A percentile compares a stretch with the other conserved stretches of the same genome.
Evolutionary conservation across 768 basidiomycete genomes (phyloP).

Genomic region (Suillus placidus): DNA sequence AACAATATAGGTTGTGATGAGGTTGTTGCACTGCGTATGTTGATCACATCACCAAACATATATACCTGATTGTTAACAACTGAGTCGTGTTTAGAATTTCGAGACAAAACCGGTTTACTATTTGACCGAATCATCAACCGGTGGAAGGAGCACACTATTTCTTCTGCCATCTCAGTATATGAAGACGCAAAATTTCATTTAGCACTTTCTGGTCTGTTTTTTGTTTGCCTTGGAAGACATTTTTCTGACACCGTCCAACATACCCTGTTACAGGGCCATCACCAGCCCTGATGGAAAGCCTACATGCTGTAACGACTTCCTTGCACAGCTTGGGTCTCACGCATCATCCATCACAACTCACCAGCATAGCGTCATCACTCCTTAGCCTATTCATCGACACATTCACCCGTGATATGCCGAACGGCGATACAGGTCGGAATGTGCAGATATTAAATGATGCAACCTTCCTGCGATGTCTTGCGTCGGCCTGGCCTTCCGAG

Average conservation of each 20-base stretch:
- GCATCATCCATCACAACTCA: slow-evolving; percentile 38
- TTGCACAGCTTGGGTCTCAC: slow-evolving; percentile 59
- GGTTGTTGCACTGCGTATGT: slow-evolving; percentile 40
- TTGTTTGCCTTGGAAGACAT: slow-evolving; percentile 12
- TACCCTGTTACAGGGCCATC: slow-evolving; percentile 46
- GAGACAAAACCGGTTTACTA: slow-evolving; percentile 41
- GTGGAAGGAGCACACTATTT: slow-evolving; percentile 55
- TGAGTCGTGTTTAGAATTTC: slow-evolving; percentile 47
- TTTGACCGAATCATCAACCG: slow-evolving; percentile 50
- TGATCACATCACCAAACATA: slow-evolving; percentile 5
- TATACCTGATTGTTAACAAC: slow-evolving; percentile 9
- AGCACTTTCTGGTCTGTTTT: slow-evolving; percentile 10
- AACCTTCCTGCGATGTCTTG: slow-evolving; percentile 48
- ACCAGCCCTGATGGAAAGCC: slow-evolving; percentile 52
- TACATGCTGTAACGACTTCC: slow-evolving; percentile 55
- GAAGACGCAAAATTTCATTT: slow-evolving; percentile 14
- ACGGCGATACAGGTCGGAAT: slow-evolving; percentile 30
- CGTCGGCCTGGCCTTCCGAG: slow-evolving; percentile 31
- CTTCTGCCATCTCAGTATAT: slow-evolving; percentile 24
- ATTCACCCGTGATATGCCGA: slow-evolving; percentile 36
- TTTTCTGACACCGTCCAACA: slow-evolving; percentile 16
- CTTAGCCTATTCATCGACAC: slow-evolving; percentile 39
- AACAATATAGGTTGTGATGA: slow-evolving; percentile 46
- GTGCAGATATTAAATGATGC: slow-evolving; percentile 48
- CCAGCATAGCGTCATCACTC: slow-evolving; percentile 40